phyloP scores from a whole-genome alignment of 2,329 filamentous ascomycete species.

The Fusarium nurragi region DNA sequence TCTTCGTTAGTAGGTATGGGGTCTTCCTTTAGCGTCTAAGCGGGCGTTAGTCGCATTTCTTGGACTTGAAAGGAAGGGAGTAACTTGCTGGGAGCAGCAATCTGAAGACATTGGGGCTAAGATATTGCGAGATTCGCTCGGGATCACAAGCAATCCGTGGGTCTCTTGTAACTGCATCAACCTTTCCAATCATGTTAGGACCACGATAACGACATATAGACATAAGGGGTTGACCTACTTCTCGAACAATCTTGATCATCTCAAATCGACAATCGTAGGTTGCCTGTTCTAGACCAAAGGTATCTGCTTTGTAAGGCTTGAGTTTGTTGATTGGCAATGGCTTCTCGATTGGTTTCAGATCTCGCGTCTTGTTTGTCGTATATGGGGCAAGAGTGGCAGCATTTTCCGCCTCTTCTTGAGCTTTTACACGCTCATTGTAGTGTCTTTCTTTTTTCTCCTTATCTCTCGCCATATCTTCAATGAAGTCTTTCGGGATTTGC shows the following conservation, averaged over 20 bases:
- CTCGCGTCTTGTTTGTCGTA: neutral
- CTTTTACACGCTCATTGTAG: neutral
- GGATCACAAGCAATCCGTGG: neutral
- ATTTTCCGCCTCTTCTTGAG: neutral
- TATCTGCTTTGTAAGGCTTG: neutral
- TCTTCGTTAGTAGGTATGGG: neutral
- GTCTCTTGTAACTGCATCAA: neutral
- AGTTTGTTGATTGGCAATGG: neutral
- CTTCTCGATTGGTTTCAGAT: neutral
- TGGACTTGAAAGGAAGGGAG: no score
- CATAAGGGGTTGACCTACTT: neutral
- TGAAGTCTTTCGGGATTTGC: no score
- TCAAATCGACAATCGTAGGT: neutral
- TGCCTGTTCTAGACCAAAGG: neutral
- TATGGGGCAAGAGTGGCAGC: neutral
- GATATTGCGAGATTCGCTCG: neutral
- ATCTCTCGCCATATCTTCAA: neutral
- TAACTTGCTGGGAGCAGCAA: neutral
- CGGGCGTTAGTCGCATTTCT: no score
- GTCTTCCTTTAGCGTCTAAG: no score
- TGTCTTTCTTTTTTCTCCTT: neutral
- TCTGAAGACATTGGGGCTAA: neutral
- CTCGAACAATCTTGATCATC: neutral
- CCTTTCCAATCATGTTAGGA: neutral
- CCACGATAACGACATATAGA: neutral